Base-by-base conservation (phyloP, 192 early-diverging fungal genomes). In the Backusella parvicylindrica region DNA sequence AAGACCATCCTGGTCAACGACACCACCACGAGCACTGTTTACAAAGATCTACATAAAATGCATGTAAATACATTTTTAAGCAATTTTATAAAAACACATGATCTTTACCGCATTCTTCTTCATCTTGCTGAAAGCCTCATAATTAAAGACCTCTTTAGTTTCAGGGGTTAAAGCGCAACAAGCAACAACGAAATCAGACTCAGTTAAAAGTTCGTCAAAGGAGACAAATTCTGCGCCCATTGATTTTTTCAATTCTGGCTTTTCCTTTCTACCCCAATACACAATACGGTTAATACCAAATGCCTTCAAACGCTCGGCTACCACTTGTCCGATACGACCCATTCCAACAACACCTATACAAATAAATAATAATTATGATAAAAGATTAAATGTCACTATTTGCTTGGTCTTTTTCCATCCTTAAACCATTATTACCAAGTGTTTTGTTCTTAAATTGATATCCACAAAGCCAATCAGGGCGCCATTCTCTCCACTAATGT, bases 281-380 rank as follows among this genome's bases (percentile, higher is more conserved):
- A 94, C 49, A 15, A 94, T 73, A 26, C 84, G 83, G 13, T 72
- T 21, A 4, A 93, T 84, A 0, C 92, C 90, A 86, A 97, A 96
- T 4, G 91, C 86, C 28, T 82, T 75, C 28, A 97, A 77, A 12
- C 96, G 85, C 30, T 84, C 72, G 6, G 90, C 90, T 6, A 93
- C 91, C 0, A 91, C 94, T 11, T 72, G 73, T 8, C 96, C 95
- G 65, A 96, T 96, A 28, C 93, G 85, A 0, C 96, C 96, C 18
- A 96, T 71, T 0, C 96, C 95, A 28, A 96, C 88, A 36, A 97
- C 90, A 1, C 95, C 96, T 56, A 23, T 50, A 4, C n/a, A 41
- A 41, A 41, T 41, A 41, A 41, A 41, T n/a, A n/a, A n/a, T n/a
- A n/a, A n/a, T n/a, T n/a, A n/a, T n/a, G n/a, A 35, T 13, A 41